Evolutionary conservation across 371 early-diverging fungal species (phyloP).

Genomic region (Mucor indicus): DNA sequence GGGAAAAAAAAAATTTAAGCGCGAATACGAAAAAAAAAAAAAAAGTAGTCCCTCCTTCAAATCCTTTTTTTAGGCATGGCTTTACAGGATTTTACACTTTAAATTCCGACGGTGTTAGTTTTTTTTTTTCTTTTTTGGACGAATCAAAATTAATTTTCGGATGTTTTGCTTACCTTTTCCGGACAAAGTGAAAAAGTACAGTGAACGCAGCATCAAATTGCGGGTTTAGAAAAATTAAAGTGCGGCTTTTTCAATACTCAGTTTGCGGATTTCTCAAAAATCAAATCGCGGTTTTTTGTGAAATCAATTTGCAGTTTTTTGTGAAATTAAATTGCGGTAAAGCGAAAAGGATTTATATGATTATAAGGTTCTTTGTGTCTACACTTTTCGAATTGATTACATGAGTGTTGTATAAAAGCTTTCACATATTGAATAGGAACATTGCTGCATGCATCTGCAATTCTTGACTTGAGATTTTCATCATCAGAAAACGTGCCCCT

Average conservation of each 20-base stretch:
- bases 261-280: constrained; percentile 5
- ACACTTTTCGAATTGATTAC: constrained; percentile 13
- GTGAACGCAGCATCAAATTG: not conserved
- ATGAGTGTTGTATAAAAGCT: constrained; percentile 7
- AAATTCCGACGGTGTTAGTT: too few species aligned
- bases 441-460: not conserved
- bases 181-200: too few species aligned
- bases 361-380: constrained; percentile 8
- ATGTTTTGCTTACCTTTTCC: too few species aligned
- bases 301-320: too few species aligned
- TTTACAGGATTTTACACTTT: too few species aligned
- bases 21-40: not conserved
- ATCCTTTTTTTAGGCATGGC: too few species aligned
- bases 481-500: constrained; percentile 1
- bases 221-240: not conserved
- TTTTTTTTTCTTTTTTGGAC: too few species aligned
- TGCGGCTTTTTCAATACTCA: not conserved
- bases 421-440: constrained; percentile 7
- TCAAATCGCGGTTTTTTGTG: not conserved
- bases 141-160: too few species aligned
- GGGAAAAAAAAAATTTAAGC: not conserved
- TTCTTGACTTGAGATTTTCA: not conserved
- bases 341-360: constrained; percentile 9
- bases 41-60: too few species aligned
- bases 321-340: constrained; percentile 4